A percentile compares a stretch with the other conserved stretches of the same genome.
Conservation (phyloP, 2,329 filamentous ascomycete genomes). For the Pezicula rhizophila region DNA sequence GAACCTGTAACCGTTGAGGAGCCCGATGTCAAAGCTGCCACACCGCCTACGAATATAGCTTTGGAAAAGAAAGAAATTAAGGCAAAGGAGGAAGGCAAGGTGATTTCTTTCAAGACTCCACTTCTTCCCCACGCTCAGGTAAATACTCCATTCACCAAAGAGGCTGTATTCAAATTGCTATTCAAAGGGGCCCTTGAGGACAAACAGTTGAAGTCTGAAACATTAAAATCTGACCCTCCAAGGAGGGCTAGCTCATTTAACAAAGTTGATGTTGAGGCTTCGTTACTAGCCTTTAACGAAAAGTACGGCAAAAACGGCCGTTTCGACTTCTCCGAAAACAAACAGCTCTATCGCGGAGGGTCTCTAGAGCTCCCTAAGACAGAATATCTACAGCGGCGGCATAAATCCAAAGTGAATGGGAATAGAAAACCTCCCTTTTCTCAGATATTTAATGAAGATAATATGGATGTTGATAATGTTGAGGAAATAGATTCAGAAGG, state of each 20-base stretch:
- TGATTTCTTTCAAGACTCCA: not conserved
- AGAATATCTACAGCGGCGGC: constrained; percentile 18
- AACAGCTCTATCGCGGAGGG: constrained; percentile 2
- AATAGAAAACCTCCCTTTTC: constrained; percentile 20
- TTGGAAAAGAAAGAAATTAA: not conserved
- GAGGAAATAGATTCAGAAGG: constrained; percentile 21
- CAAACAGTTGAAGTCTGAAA: not conserved
- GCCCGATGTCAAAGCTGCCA: not conserved
- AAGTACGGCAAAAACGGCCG: constrained; percentile 25
- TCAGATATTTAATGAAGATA: constrained; percentile 40
- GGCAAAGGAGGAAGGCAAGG: not conserved
- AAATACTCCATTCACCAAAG: constrained; percentile 21
- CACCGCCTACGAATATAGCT: not conserved
- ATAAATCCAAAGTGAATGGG: constrained; percentile 11
- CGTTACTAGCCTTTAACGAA: constrained; percentile 22
- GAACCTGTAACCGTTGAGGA: not conserved
- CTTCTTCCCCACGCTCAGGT: not conserved
- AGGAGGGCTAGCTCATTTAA: constrained; percentile 22
- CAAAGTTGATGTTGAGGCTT: constrained; percentile 23
- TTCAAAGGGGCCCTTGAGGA: constrained; percentile 4
- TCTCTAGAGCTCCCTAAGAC: constrained; percentile 19
- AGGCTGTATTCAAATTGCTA: constrained; percentile 22
- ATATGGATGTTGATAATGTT: constrained; percentile 6
- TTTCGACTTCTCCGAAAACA: constrained; percentile 18
- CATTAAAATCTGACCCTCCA: not conserved